Evolutionary conservation across 441 rosid genomes (phyloP), one percentile per base, ranked within the genome.

Genomic region (Aleurites moluccanus): DNA sequence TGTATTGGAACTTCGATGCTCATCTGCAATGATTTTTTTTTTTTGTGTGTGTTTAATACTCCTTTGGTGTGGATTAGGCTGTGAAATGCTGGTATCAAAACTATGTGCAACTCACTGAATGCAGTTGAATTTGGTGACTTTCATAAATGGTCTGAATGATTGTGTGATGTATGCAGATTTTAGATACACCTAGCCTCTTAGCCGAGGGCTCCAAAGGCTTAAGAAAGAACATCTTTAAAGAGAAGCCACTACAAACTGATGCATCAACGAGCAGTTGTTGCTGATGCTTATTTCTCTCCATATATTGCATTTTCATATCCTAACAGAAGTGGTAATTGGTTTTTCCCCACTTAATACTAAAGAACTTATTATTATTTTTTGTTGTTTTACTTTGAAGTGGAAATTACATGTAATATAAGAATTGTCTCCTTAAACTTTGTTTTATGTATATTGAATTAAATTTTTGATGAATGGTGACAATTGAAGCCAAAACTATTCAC

Each of bases 111-210:
- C 13, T 16, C 1, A 3, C 35, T 59, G 10, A 18, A 35, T 33
- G 23, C 21, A 35, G 23, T 18, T 30, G 66, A 62, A 33, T 18
- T 1, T 62, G 66, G 21, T 55, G 40, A 35, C 40, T 33, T 35
- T 35, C 40, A 3, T 35, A 35, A 0, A 35, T 5, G 49, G 10
- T 0, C 15, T 52, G 40, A 49, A 64, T 13, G 28, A 30, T 6
- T 40, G 11, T 27, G 16, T 68, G 13, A 16, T 44, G n/a, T 1
- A 2, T 73, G 83, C 88, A 86, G 90, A 83, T 86, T 76, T 77
- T 86, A 74, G 90, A 86, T 57, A 79, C 88, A 2, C 90, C 90
- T 0, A 83, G 85, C 74, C 88, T 86, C 60, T 59, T 86, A 60
- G 85, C 83, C 0, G 88, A 86, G 63, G 86, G 84, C 25, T 86